These are phyloP conservation scores for Blastomyces parvus DNA, from an alignment of 2,329 filamentous ascomycete genomes.

Conservation along the genomic window DNA sequence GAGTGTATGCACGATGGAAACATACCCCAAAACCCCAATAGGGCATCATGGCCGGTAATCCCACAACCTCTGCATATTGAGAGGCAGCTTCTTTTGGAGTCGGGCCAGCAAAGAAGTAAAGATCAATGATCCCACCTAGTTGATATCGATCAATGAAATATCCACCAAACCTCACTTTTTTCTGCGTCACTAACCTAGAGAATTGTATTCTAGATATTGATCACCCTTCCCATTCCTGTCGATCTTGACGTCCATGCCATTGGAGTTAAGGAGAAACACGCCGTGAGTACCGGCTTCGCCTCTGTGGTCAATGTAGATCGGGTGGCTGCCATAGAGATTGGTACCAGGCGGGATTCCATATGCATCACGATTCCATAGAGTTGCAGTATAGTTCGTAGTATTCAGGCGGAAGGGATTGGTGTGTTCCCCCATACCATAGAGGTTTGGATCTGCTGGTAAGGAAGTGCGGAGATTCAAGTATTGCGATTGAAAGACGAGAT, in stretches of 20 bases:
- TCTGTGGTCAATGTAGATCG: slow-evolving; percentile 59
- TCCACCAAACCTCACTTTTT: background rate
- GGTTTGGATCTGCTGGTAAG: slow-evolving; percentile 53
- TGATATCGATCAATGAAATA: background rate
- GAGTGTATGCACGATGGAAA: background rate
- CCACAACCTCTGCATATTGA: slow-evolving; percentile 47
- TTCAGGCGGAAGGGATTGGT: slow-evolving; percentile 56
- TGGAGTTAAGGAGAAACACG: slow-evolving; percentile 57
- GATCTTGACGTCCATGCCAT: slow-evolving; percentile 63
- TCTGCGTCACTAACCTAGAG: slow-evolving; percentile 31
- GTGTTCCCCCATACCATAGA: slow-evolving; percentile 67
- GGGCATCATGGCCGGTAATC: slow-evolving; percentile 47
- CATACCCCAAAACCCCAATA: slow-evolving; percentile 51
- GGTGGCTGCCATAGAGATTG: slow-evolving; percentile 60
- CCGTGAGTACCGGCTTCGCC: slow-evolving; percentile 45
- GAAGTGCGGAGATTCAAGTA: slow-evolving; percentile 61
- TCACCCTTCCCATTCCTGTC: slow-evolving; percentile 49
- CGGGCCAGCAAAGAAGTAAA: slow-evolving; percentile 52
- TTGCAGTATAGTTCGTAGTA: slow-evolving; percentile 55
- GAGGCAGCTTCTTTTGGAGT: slow-evolving; percentile 44
- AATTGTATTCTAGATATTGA: slow-evolving; percentile 66
- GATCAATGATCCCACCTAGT: slow-evolving; percentile 58
- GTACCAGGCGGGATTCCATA: slow-evolving; percentile 47
- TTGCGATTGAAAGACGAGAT: slow-evolving; percentile 61
- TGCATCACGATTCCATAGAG: slow-evolving; percentile 55